Conservation (phyloP, 495 filamentous ascomycete genomes). For the Penicillium lagena region DNA sequence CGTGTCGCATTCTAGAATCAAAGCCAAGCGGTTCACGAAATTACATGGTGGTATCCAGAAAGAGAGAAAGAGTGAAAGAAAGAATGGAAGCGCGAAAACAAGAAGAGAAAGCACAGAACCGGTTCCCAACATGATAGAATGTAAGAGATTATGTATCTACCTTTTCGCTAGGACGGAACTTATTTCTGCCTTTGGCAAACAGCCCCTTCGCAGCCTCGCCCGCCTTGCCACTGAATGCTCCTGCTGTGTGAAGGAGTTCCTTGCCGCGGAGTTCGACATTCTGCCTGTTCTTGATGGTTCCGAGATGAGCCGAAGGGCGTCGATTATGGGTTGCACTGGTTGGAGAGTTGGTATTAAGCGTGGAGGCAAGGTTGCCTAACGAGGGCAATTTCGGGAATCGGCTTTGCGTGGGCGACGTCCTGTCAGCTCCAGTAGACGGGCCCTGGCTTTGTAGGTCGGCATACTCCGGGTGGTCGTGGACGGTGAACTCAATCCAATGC, state of each 20-base stretch:
- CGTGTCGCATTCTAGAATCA: constrained; percentile 34
- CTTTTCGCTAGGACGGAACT: constrained; percentile 73
- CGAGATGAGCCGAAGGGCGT: constrained; percentile 30
- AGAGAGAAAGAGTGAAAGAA: constrained; percentile 21
- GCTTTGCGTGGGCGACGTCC: constrained; percentile 28
- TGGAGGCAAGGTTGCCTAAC: constrained; percentile 23
- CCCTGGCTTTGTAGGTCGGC: constrained; percentile 32
- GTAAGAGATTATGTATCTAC: constrained; percentile 62
- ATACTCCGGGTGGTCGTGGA: constrained; percentile 47
- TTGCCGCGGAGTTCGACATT: constrained; percentile 70
- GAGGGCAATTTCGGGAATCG: constrained; percentile 42
- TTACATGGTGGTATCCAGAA: constrained; percentile 34
- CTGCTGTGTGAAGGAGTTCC: constrained; percentile 75
- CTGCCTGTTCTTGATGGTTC: constrained; percentile 34
- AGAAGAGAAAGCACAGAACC: constrained; percentile 3
- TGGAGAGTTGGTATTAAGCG: constrained; percentile 38
- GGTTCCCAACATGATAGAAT: constrained; percentile 11
- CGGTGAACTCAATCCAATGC: constrained; percentile 59
- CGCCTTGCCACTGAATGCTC: constrained; percentile 61
- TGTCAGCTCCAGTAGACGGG: constrained; percentile 20
- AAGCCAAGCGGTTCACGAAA: constrained; percentile 24
- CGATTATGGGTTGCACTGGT: constrained; percentile 24
- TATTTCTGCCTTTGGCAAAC: constrained; percentile 80
- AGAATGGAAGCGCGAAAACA: constrained; percentile 7
- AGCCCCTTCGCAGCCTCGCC: constrained; percentile 77